These are phyloP conservation scores for Leptosphaerulina australis DNA, from an alignment of 2,329 filamentous ascomycete species.

Conservation along the genomic window DNA sequence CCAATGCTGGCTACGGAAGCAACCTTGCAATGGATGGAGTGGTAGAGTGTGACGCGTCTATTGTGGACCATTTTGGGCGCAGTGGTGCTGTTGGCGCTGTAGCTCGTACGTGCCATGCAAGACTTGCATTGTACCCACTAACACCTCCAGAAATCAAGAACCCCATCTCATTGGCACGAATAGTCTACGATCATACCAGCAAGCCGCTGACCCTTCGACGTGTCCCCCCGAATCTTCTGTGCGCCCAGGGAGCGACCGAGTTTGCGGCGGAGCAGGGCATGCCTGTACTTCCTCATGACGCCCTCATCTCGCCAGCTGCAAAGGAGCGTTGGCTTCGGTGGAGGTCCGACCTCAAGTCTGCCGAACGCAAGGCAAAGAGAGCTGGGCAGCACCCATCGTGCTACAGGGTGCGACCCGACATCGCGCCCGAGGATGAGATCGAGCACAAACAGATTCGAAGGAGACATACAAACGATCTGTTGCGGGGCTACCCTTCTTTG, in stretches of 20 bases:
- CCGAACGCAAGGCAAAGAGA: slow-evolving; percentile 56
- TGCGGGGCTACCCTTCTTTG: slow-evolving; percentile 23
- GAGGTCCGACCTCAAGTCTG: slow-evolving; percentile 71
- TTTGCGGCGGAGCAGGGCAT: slow-evolving; percentile 84
- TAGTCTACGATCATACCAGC: slow-evolving; percentile 78
- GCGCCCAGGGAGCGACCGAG: slow-evolving; percentile 82
- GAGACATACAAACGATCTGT: slow-evolving; percentile 47
- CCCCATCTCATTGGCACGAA: slow-evolving; percentile 83
- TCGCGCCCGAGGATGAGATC: slow-evolving; percentile 36
- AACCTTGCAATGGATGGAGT: slow-evolving; percentile 89
- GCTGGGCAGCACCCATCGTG: slow-evolving; percentile 34
- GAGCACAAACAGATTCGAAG: slow-evolving; percentile 30
- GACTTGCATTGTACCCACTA: background rate
- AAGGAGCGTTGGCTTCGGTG: slow-evolving; percentile 80
- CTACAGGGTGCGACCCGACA: slow-evolving; percentile 33
- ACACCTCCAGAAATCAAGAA: slow-evolving; percentile 77
- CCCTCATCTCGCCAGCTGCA: slow-evolving; percentile 79
- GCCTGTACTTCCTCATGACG: slow-evolving; percentile 72
- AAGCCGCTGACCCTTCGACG: slow-evolving; percentile 80
- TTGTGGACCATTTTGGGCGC: slow-evolving; percentile 87
- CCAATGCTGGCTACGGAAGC: slow-evolving; percentile 94
- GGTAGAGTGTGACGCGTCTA: slow-evolving; percentile 92
- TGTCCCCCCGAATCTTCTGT: slow-evolving; percentile 90
- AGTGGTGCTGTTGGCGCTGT: slow-evolving; percentile 94
- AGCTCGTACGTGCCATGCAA: slow-evolving; percentile 67